These are phyloP conservation scores for Haplosporangium sp. DNA, from an alignment of 371 early-diverging fungal genomes.

Conservation along the genomic window DNA sequence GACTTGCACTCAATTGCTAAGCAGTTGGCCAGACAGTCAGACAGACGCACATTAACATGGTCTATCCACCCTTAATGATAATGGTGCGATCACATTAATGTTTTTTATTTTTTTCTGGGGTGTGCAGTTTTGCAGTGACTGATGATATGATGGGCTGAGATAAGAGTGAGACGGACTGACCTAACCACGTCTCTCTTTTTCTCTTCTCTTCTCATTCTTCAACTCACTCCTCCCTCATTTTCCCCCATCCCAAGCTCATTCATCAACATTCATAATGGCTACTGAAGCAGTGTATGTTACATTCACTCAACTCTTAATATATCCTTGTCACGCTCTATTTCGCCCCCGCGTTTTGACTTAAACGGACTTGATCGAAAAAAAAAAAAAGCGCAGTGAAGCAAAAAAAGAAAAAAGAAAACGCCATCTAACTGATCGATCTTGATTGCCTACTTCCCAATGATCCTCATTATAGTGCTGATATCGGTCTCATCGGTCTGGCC, in stretches of 20 bases:
- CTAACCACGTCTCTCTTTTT: not conserved
- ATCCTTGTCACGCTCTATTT: not conserved
- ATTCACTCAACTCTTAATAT: not conserved
- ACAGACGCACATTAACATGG: too few relatives aligned
- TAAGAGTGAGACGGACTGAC: not conserved
- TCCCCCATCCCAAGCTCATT: not conserved
- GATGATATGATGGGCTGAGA: not conserved
- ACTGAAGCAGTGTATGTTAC: slow-evolving; percentile 36
- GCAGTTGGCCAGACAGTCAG: too few relatives aligned
- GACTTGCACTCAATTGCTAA: too few relatives aligned
- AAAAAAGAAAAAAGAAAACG: too few relatives aligned
- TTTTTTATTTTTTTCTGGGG: slow-evolving; percentile 8
- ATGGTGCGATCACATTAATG: not conserved
- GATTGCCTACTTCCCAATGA: not conserved
- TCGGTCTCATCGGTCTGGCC: slow-evolving; percentile 99
- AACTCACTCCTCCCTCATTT: not conserved
- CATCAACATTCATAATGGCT: slow-evolving; percentile 18
- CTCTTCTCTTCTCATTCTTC: not conserved
- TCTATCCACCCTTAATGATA: not conserved
- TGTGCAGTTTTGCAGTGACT: not conserved
- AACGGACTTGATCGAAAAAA: too few relatives aligned
- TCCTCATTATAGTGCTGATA: slow-evolving; percentile 84
- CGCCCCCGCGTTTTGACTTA: not conserved
- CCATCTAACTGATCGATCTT: not conserved
- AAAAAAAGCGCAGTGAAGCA: not conserved